Evolutionary conservation across 208 protist genomes (phyloP).

Genomic region (Wallacemonas sp.): DNA sequence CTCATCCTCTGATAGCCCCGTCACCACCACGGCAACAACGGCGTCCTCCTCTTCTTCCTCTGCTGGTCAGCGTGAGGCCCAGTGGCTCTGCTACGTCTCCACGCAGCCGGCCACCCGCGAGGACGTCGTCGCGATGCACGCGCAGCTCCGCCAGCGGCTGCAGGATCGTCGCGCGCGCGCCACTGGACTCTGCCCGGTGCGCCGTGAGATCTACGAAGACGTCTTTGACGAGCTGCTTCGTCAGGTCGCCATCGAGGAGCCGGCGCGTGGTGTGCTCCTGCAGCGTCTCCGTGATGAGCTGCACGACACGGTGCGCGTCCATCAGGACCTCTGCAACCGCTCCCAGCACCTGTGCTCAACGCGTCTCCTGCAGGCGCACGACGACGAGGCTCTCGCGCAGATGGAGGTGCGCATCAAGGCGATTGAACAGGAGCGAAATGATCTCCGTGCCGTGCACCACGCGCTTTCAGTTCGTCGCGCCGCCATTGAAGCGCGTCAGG

Average conservation of each 20-base stretch:
- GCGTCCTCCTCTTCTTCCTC: not conserved
- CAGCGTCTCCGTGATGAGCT: slow-evolving; percentile 96
- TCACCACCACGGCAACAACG: too few species aligned
- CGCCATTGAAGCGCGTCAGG: slow-evolving; percentile 28
- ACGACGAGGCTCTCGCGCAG: slow-evolving; percentile 1
- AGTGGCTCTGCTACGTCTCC: slow-evolving; percentile 52
- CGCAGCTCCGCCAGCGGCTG: slow-evolving; percentile 89
- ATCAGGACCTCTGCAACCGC: slow-evolving; percentile 50
- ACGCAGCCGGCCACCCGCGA: slow-evolving; percentile 50
- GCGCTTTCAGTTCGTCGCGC: slow-evolving; percentile 27
- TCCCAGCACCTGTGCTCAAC: slow-evolving; percentile 48
- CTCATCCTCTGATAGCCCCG: not conserved
- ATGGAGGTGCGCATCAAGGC: slow-evolving; percentile 33
- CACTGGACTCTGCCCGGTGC: slow-evolving; percentile 96
- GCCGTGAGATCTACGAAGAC: slow-evolving; percentile 97
- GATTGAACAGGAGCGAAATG: slow-evolving; percentile 29
- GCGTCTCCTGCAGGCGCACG: not conserved
- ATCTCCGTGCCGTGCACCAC: slow-evolving; percentile 35
- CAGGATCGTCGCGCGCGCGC: slow-evolving; percentile 92
- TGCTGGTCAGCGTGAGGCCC: slow-evolving; percentile 10
- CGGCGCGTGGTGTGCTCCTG: slow-evolving; percentile 96
- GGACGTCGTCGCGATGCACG: slow-evolving; percentile 85
- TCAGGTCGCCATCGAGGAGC: slow-evolving; percentile 97
- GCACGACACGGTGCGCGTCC: slow-evolving; percentile 48
- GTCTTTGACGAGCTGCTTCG: slow-evolving; percentile 98